Conservation (phyloP, 192 early-diverging fungal genomes). For the Coemansia sp. region DNA sequence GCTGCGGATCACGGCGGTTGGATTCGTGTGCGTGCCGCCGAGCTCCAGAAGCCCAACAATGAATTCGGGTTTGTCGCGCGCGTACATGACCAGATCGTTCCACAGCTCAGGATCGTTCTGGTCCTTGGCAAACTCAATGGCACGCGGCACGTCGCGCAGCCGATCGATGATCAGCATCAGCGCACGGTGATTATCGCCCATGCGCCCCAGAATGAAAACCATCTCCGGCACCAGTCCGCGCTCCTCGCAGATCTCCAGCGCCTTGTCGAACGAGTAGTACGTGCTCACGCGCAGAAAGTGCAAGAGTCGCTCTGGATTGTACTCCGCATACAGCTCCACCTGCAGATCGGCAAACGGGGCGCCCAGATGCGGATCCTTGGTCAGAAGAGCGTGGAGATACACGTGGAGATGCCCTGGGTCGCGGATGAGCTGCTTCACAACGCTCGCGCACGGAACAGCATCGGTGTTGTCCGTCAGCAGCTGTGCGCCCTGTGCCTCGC, state of each 20-base stretch:
- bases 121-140: conserved; percentile 98
- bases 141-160: conserved; percentile 87
- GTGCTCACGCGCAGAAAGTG: conserved; percentile 83
- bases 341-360: conserved; percentile 76
- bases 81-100: conserved; percentile 92
- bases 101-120: conserved; percentile 95
- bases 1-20: conserved; percentile 73
- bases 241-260: conserved; percentile 72
- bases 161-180: conserved; percentile 91
- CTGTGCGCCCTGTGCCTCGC: conserved; percentile 67
- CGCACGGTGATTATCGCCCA: conserved; percentile 95
- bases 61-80: conserved; percentile 97
- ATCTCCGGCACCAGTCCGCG: conserved; percentile 94
- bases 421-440: conserved; percentile 70
- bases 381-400: conserved; percentile 91
- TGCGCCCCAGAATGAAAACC: conserved; percentile 95
- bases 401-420: conserved; percentile 72
- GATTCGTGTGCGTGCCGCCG: conserved; percentile 83
- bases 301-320: conserved; percentile 70
- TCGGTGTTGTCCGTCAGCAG: conserved; percentile 85
- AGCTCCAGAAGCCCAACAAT: conserved; percentile 92
- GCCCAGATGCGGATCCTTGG: conserved; percentile 57
- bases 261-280: conserved; percentile 76
- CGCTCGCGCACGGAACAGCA: conserved; percentile 65
- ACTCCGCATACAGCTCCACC: conserved; percentile 92